Evolutionary conservation across 352 stramenopile genomes (phyloP), one percentile per base, ranked within the genome.

Genomic region (Globisporangium radiosum): DNA sequence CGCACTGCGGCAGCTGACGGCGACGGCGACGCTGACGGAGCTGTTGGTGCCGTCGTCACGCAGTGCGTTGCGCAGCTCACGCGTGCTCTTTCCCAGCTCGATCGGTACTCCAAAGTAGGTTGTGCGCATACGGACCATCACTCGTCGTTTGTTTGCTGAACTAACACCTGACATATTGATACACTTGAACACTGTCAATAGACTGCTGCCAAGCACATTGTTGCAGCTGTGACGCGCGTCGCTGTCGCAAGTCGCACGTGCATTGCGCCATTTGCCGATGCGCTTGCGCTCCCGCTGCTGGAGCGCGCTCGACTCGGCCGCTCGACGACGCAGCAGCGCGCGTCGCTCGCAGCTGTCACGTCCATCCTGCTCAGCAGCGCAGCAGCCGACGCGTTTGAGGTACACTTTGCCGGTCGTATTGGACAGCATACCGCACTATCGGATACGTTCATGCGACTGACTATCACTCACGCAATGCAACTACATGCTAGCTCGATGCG

Each of bases 91-190:
- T 70, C 68, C 40, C 82, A 90, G 63, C 60, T 92, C 6, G 69
- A 83, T 51, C 74, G 80, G 14, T 92, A 92, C 69, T 85, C 82
- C 47, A 89, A 92, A 72, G 81, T 87, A n/a, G 4, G 43, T 47
- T 43, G 39, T 43, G 4, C 71, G 17, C 39, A 4, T 14, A 5
- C 11, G 11, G 17, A 13, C n/a, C 7, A 38, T 55, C 49, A 8
- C 5, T 33, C 25, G 3, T 33, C 25, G 25, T 33, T 33, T 3
- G 25, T 33, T 33, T 36, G 54, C 9, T 37, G 15, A 51, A 38
- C 42, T 49, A 33, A 49, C 25, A 5, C 1, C n/a, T n/a, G 40
- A n/a, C 8, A 4, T 33, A 51, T 55, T 44, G 17, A 36, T 62
- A 11, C 10, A 14, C 33, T 6, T 51, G 39, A 33, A 33, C 25